These are phyloP conservation scores for Scolecobasidium constrictum DNA, from an alignment of 2,329 filamentous ascomycete genomes.

Conservation along the genomic window DNA sequence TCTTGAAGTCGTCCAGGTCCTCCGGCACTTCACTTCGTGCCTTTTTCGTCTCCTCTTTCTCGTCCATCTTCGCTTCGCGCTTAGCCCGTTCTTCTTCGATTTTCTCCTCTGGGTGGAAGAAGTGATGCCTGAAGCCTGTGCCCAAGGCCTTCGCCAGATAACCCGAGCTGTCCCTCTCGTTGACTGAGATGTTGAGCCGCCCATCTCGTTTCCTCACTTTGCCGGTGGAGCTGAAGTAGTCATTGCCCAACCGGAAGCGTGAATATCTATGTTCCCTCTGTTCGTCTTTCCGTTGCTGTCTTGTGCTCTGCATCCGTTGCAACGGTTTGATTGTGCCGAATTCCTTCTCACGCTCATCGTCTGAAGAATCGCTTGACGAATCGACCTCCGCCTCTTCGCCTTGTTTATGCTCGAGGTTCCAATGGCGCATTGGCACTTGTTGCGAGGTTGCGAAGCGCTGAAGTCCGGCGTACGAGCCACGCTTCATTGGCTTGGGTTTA, in stretches of 20 bases:
- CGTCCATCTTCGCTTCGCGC: background rate
- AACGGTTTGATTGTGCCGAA: background rate
- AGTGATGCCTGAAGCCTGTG: conserved; percentile 47
- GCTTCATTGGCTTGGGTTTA: background rate
- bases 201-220: conserved; percentile 58
- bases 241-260: conserved; percentile 50
- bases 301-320: conserved; percentile 10
- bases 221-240: conserved; percentile 54
- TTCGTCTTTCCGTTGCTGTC: background rate
- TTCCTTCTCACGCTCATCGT: conserved; percentile 7
- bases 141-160: conserved; percentile 66
- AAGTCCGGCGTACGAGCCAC: background rate
- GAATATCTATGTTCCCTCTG: conserved; percentile 27
- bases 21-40: background rate
- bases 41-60: background rate
- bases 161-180: conserved; percentile 57
- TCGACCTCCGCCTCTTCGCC: background rate
- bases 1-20: conserved; percentile 1
- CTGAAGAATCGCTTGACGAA: background rate
- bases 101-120: conserved; percentile 21
- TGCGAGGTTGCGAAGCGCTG: background rate
- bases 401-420: background rate
- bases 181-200: conserved; percentile 59
- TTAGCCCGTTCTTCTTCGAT: too few species aligned
- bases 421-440: background rate